Evolutionary conservation across 1,284 basidiomycete species (phyloP).

Genomic region (Pseudozyma pruni): DNA sequence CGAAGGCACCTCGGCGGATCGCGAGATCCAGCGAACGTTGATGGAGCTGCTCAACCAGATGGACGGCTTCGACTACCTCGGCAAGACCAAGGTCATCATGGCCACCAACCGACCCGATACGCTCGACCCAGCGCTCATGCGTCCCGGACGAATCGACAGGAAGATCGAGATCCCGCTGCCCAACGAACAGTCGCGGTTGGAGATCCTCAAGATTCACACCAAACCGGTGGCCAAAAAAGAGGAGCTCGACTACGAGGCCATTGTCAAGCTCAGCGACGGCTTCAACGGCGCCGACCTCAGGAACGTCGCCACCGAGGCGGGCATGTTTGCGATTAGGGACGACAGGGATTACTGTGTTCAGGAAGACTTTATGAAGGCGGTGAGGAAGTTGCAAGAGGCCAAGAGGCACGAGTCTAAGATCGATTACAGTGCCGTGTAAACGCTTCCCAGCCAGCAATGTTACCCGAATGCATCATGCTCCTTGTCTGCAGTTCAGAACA

Average conservation of each 20-base stretch:
- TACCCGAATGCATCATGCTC: no score
- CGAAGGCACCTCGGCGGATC: conserved; percentile 97
- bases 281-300: conserved; percentile 77
- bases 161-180: conserved; percentile 99
- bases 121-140: conserved; percentile 93
- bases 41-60: conserved; percentile 99
- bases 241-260: conserved; percentile 69
- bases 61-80: conserved; percentile 98
- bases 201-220: conserved; percentile 98
- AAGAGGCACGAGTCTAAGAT: conserved; percentile 67
- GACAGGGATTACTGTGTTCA: conserved; percentile 75
- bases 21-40: conserved; percentile 96
- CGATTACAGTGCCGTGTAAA: conserved; percentile 58
- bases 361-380: conserved; percentile 98
- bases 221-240: conserved; percentile 88
- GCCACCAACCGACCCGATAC: conserved; percentile 72
- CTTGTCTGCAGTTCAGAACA: neutral
- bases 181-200: conserved; percentile 91
- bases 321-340: conserved; percentile 98
- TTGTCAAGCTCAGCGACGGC: conserved; percentile 78
- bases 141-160: conserved; percentile 93
- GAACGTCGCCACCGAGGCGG: conserved; percentile 97
- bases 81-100: conserved; percentile 97
- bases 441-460: neutral
- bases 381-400: conserved; percentile 87